Conservation (phyloP, 176 grass and related monocot species). For the Ampelocalamus luodianensis region DNA sequence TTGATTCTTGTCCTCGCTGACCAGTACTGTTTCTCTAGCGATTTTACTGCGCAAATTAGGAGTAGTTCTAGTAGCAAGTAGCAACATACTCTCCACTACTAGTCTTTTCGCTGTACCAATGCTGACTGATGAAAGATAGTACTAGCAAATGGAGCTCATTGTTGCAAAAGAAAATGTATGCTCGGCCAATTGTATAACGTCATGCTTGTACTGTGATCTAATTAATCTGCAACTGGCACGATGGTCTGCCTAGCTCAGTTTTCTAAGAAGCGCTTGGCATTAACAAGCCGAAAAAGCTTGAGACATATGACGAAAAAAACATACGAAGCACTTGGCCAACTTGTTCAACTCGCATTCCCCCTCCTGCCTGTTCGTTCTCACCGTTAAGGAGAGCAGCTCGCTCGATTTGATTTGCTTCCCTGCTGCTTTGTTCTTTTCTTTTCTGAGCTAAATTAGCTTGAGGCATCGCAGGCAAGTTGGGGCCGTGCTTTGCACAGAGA, state of each 20-base stretch:
- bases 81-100: neutral
- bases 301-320: constrained; percentile 7
- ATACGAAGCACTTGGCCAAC: constrained; percentile 37
- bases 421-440: neutral
- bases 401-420: neutral
- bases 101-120: too few relatives aligned
- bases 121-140: too few relatives aligned
- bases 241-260: neutral
- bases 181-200: neutral
- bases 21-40: neutral
- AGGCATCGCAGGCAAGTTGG: constrained; percentile 41
- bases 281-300: constrained; percentile 18
- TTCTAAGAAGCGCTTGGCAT: neutral
- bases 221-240: constrained; percentile 22
- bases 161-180: too few relatives aligned
- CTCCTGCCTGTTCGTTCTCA: neutral
- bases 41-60: neutral
- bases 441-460: neutral
- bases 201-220: neutral
- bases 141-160: too few relatives aligned
- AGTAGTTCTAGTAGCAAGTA: neutral
- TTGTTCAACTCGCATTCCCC: constrained; percentile 28
- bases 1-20: neutral
- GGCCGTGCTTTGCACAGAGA: neutral
- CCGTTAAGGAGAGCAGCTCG: constrained; percentile 25